Percentiles rank a stretch among this genome's conserved stretches.
Conservation (phyloP, 208 protist species). For the Acanthamoeba healyi region DNA sequence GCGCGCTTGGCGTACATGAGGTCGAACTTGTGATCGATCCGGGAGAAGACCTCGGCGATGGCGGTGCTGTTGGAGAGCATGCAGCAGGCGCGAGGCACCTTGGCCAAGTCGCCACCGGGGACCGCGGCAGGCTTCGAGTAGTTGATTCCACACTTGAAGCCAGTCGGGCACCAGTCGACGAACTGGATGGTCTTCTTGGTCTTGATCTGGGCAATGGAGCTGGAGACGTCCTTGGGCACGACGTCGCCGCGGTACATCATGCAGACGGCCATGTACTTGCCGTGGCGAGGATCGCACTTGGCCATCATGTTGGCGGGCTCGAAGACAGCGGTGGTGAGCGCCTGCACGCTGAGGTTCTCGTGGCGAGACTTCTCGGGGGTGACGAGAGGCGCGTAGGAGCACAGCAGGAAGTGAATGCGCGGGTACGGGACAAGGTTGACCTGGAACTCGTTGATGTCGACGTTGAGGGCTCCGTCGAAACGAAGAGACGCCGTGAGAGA, state of each 20-base stretch:
- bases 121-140: constrained; percentile 93
- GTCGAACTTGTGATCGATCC: constrained; percentile 96
- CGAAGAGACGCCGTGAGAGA: constrained; percentile 96
- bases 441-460: constrained; percentile 96
- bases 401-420: constrained; percentile 98
- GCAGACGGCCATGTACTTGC: constrained; percentile 91
- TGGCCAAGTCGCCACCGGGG: constrained; percentile 96
- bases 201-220: constrained; percentile 94
- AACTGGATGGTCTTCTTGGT: constrained; percentile 97
- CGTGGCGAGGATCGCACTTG: constrained; percentile 94
- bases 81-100: constrained; percentile 95
- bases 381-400: constrained; percentile 96
- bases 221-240: constrained; percentile 95
- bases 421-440: constrained; percentile 99
- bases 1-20: constrained; percentile 98
- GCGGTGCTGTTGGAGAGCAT: constrained; percentile 96
- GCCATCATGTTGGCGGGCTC: constrained; percentile 99
- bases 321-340: constrained; percentile 98
- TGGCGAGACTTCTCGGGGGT: not conserved
- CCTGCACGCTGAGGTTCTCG: constrained; percentile 90
- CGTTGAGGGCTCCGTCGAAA: constrained; percentile 97
- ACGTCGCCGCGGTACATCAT: constrained; percentile 95
- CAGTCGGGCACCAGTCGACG: constrained; percentile 97
- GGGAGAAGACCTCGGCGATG: constrained; percentile 96
- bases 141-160: constrained; percentile 95